A percentile compares a stretch with the other conserved stretches of the same genome.
phyloP scores from a whole-genome alignment of 192 early-diverging fungal genomes.

The Rhizoclosmatium sp. region DNA sequence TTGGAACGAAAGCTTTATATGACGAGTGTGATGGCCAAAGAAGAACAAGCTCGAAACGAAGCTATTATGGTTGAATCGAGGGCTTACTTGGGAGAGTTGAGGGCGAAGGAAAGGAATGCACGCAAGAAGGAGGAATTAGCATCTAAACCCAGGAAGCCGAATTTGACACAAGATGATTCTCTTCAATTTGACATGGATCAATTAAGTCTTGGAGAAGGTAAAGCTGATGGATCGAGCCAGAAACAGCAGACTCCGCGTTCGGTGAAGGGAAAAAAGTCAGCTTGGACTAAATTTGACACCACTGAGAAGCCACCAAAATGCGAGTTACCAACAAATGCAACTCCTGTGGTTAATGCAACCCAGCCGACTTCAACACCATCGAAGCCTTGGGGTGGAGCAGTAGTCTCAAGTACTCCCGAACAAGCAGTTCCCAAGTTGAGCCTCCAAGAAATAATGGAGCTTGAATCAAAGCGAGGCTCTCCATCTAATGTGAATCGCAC shows the following conservation, averaged over 20 bases:
- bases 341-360: not conserved
- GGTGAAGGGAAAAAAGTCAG: not conserved
- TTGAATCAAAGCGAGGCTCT: constrained; percentile 26
- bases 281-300: not conserved
- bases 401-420: too few relatives aligned
- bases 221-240: not conserved
- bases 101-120: constrained; percentile 31
- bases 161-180: not conserved
- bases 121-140: not conserved
- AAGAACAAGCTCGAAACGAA: not conserved
- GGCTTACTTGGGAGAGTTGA: constrained; percentile 3
- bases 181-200: not conserved
- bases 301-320: constrained; percentile 1
- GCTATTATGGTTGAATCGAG: not conserved
- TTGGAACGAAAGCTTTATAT: constrained; percentile 16
- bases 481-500: not conserved
- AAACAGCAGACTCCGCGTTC: not conserved
- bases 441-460: constrained; percentile 35
- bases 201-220: not conserved
- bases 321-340: not conserved
- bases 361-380: not conserved
- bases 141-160: not conserved
- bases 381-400: not conserved
- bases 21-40: constrained; percentile 1
- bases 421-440: constrained; percentile 14